Base-by-base conservation (phyloP, 345 rosid genomes). In the Hevea brasiliensis region DNA sequence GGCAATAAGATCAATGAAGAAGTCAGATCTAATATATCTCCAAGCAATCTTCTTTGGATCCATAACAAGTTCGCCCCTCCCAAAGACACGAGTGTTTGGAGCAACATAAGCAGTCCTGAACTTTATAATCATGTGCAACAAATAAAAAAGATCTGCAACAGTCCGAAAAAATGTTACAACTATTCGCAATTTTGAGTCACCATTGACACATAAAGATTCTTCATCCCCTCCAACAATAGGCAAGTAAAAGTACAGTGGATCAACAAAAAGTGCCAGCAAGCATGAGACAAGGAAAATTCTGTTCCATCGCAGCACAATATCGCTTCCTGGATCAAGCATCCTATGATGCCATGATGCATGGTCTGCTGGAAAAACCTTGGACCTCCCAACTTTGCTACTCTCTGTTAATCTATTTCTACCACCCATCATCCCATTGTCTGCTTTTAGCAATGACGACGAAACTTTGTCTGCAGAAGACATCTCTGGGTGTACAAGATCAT, bases 61-160 rank as follows among this genome's bases (percentile, higher is more conserved):
- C 97, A 87, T 92, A 61, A 94, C 97, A 73, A 94, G 92, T 74
- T 94, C 97, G 55, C 98, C 98, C 88, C 93, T 89, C 47, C 97
- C 96, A 76, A 94, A 94, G 48, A 94, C 92, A 60, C 96, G 82
- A 79, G 97, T 82, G 75, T 88, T 90, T 0, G 96, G 96, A 0
- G 98, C 96, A 13, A 92, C 79, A 70, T 84, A 94, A 72, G 94
- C 98, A 0, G 98, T 94, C 81, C 98, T 88, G 72, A 94, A 92
- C 81, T 94, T 92, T 65, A 94, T 80, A 62, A 94, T 71, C 82
- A 92, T 84, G 80, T 92, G 98, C 45, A 94, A 78, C 74, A 90
- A 67, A 79, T 94, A 94, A 77, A 94, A 90, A 53, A 94, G 87
- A 82, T 94, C 97, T 0, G 98, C 97, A 68, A 88, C 68, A 1